Conservation (phyloP, 2,329 filamentous ascomycete species). For the Phialocephala sp. region DNA sequence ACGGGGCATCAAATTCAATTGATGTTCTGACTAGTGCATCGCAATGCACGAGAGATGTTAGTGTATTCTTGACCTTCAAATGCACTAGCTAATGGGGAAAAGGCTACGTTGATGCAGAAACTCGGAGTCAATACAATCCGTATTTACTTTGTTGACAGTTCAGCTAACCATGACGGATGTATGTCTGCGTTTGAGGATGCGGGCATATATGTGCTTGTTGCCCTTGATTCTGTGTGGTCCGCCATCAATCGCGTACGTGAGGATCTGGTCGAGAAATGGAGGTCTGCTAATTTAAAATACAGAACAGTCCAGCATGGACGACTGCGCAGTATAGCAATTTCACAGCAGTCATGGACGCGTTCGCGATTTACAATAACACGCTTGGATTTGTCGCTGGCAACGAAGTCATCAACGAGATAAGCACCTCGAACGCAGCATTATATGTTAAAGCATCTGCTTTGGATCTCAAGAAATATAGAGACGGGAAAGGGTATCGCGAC, state of each 20-base stretch:
- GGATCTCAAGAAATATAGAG: conserved; percentile 58
- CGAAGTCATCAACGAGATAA: conserved; percentile 55
- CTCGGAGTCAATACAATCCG: conserved; percentile 45
- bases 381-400: conserved; percentile 65
- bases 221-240: conserved; percentile 62
- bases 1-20: conserved; percentile 57
- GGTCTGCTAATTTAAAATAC: not conserved
- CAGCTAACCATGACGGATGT: conserved; percentile 67
- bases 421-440: conserved; percentile 53
- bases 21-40: conserved; percentile 77
- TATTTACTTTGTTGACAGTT: conserved; percentile 74
- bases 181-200: conserved; percentile 71
- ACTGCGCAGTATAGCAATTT: conserved; percentile 67
- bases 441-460: conserved; percentile 62
- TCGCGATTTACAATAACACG: conserved; percentile 69
- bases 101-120: conserved; percentile 16
- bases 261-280: not conserved
- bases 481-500: conserved; percentile 50
- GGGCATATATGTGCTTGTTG: conserved; percentile 82
- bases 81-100: not conserved
- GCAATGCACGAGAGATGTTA: conserved; percentile 76
- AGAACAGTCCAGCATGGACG: conserved; percentile 75
- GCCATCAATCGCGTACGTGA: conserved; percentile 54
- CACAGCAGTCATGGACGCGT: conserved; percentile 58
- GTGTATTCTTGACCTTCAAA: conserved; percentile 35